Conservation (phyloP, 176 grass and related monocot species). For the Bolboschoenus planiculmis region DNA sequence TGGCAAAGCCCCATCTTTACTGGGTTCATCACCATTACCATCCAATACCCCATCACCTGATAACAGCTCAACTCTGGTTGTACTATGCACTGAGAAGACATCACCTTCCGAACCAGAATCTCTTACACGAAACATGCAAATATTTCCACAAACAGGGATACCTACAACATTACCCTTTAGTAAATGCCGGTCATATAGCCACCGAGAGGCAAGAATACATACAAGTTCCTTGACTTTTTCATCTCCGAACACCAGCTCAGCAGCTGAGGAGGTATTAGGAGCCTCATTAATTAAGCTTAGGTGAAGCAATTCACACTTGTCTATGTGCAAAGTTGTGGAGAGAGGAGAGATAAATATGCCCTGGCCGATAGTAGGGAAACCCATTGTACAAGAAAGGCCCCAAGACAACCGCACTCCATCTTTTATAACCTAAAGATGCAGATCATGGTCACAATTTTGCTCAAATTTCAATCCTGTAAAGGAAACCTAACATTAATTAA, state of each 20-base stretch:
- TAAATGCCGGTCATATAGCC: conserved; percentile 63
- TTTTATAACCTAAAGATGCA: conserved; percentile 56
- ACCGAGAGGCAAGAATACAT: conserved; percentile 51
- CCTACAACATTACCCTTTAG: conserved; percentile 62
- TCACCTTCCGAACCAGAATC: conserved; percentile 35
- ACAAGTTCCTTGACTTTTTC: conserved; percentile 56
- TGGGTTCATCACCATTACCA: conserved; percentile 25
- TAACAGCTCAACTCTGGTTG: conserved; percentile 56
- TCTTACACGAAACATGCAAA: conserved; percentile 50
- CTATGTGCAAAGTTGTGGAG: conserved; percentile 33
- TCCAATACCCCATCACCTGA: conserved; percentile 15
- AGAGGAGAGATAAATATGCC: conserved; percentile 52
- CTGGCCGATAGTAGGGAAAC: conserved; percentile 42
- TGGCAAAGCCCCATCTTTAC: conserved; percentile 2
- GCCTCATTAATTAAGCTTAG: conserved; percentile 39
- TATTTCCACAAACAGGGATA: conserved; percentile 55
- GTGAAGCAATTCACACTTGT: conserved; percentile 57
- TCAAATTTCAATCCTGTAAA: conserved; percentile 14
- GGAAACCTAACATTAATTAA: not conserved
- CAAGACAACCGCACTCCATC: conserved; percentile 74
- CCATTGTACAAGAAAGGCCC: conserved; percentile 66
- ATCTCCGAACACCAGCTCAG: conserved; percentile 60
- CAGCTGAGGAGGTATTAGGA: conserved; percentile 40
- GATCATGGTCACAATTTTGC: not conserved
- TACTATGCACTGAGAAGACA: conserved; percentile 38